Evolutionary conservation across 2,329 filamentous ascomycete species (phyloP).

Genomic region (Xylaria sp.): DNA sequence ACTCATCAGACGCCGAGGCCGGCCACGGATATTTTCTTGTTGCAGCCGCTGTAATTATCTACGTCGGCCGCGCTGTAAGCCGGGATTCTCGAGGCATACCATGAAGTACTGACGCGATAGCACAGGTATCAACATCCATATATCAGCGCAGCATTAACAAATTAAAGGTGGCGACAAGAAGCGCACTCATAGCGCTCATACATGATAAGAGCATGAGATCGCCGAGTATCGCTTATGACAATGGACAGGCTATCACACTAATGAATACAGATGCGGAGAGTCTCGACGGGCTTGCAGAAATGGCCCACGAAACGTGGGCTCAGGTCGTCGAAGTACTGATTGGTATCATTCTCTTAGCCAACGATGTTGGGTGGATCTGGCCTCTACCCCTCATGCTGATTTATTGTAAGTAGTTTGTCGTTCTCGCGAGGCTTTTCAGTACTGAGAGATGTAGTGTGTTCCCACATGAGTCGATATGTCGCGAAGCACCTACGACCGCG

Average conservation of each 20-base stretch:
- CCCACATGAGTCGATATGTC: constrained; percentile 55
- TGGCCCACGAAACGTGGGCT: constrained; percentile 58
- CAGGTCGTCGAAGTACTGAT: constrained; percentile 55
- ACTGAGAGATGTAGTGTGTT: constrained; percentile 51
- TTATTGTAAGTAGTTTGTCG: constrained; percentile 49
- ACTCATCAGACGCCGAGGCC: constrained; percentile 12
- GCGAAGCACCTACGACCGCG: constrained; percentile 50
- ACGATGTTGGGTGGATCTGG: constrained; percentile 57
- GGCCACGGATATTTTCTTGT: constrained; percentile 49
- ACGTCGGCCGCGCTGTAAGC: constrained; percentile 54
- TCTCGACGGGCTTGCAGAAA: constrained; percentile 48
- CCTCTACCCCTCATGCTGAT: constrained; percentile 56
- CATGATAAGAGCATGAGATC: constrained; percentile 49
- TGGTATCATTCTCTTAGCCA: constrained; percentile 53
- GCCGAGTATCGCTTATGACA: constrained; percentile 42
- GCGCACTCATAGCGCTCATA: constrained; percentile 52
- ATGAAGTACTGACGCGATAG: not conserved
- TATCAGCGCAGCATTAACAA: constrained; percentile 51
- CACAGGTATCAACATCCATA: constrained; percentile 48
- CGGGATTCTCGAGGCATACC: not conserved
- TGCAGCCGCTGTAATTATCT: constrained; percentile 49
- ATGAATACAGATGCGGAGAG: constrained; percentile 56
- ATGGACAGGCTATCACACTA: constrained; percentile 53
- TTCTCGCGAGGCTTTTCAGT: not conserved
- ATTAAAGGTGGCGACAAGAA: constrained; percentile 50